These are phyloP conservation scores for Albugo laibachii DNA, from an alignment of 352 stramenopile species.

Conservation along the genomic window DNA sequence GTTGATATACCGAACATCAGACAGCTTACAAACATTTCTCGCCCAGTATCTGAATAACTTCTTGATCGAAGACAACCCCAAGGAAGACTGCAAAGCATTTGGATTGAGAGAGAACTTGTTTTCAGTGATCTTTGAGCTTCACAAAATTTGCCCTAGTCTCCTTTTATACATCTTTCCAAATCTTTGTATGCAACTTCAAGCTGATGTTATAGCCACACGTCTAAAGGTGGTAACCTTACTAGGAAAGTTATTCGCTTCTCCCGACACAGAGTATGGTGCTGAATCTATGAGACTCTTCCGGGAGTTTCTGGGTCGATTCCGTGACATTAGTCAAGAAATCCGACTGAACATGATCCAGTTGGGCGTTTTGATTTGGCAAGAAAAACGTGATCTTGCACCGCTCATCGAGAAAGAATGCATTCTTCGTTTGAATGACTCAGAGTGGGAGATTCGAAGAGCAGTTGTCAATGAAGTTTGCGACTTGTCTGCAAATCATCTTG, in stretches of 20 bases:
- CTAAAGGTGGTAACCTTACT: conserved; percentile 56
- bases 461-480: conserved; percentile 70
- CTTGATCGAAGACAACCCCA: conserved; percentile 13
- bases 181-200: conserved; percentile 69
- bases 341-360: conserved; percentile 66
- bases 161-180: conserved; percentile 72
- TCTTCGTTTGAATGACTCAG: conserved; percentile 40
- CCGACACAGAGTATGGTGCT: conserved; percentile 42
- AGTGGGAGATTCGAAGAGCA: conserved; percentile 65
- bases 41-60: conserved; percentile 71
- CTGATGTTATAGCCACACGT: conserved; percentile 66
- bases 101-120: conserved; percentile 68
- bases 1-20: conserved; percentile 48
- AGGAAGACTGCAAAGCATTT: conserved; percentile 12
- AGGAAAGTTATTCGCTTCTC: conserved; percentile 59
- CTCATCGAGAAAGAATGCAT: conserved; percentile 60
- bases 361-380: conserved; percentile 44
- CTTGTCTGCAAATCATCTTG: conserved; percentile 44
- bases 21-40: conserved; percentile 39
- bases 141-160: conserved; percentile 58
- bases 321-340: conserved; percentile 74
- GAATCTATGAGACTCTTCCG: conserved; percentile 72
- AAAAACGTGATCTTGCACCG: conserved; percentile 31
- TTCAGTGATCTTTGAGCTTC: conserved; percentile 60
- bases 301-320: conserved; percentile 70